These are phyloP conservation scores for Dioszegia crocea DNA, from an alignment of 768 basidiomycete genomes.

Conservation along the genomic window DNA sequence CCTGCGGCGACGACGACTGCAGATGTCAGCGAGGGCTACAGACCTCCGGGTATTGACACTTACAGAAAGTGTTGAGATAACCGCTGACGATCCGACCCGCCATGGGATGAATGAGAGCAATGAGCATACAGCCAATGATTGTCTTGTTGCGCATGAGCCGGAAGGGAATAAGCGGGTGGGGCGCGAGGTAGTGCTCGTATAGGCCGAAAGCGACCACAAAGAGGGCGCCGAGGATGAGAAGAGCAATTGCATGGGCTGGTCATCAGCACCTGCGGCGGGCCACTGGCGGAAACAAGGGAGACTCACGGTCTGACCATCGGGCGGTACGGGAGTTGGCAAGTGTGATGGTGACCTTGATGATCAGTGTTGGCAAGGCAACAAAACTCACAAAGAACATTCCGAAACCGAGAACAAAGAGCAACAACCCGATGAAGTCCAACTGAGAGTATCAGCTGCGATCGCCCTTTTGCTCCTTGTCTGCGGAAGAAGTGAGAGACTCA, in stretches of 20 bases:
- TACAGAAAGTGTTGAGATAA: constrained; percentile 30
- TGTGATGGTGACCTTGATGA: constrained; percentile 41
- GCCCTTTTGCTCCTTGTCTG: too few relatives aligned
- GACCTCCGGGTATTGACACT: constrained; percentile 2
- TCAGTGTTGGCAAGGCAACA: background rate
- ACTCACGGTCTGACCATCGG: constrained; percentile 34
- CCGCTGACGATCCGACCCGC: constrained; percentile 28
- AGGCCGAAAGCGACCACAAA: constrained; percentile 31
- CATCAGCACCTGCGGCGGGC: background rate
- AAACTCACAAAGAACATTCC: constrained; percentile 37
- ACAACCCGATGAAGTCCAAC: constrained; percentile 45
- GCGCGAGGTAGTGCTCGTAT: constrained; percentile 44
- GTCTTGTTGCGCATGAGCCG: constrained; percentile 39
- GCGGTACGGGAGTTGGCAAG: constrained; percentile 41
- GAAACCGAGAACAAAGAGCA: constrained; percentile 43
- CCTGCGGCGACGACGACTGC: constrained; percentile 30
- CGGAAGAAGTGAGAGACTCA: background rate
- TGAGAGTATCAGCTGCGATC: too few relatives aligned
- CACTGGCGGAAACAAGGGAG: background rate
- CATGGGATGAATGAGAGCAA: constrained; percentile 45
- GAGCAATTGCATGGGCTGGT: constrained; percentile 41
- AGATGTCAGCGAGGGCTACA: background rate
- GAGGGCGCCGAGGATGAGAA: constrained; percentile 35
- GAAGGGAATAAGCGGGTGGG: constrained; percentile 47
- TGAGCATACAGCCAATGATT: constrained; percentile 37